Evolutionary conservation across 1,139 yeast species (phyloP).

Genomic region (Kodamaea plutei): DNA sequence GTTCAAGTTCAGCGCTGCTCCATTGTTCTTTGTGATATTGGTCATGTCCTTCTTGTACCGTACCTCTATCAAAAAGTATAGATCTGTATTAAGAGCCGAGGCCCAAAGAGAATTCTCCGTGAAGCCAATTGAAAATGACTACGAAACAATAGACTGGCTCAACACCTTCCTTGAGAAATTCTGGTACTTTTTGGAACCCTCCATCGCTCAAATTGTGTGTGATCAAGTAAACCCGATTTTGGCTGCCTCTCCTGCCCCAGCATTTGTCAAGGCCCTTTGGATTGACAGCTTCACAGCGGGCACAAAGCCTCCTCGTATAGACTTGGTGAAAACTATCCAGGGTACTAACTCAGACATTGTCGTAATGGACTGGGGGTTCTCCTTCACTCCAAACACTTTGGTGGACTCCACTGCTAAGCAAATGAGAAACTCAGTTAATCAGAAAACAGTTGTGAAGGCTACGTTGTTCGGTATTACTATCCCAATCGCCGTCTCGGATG

Average conservation of each 20-base stretch:
- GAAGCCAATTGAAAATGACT: slow-evolving; percentile 76
- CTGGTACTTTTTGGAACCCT: slow-evolving; percentile 89
- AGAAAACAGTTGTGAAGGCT: slow-evolving; percentile 66
- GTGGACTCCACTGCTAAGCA: slow-evolving; percentile 84
- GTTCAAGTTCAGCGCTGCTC: slow-evolving; percentile 72
- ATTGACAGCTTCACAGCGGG: slow-evolving; percentile 88
- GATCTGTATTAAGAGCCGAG: slow-evolving; percentile 68
- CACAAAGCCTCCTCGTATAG: slow-evolving; percentile 91
- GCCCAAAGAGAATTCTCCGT: slow-evolving; percentile 85
- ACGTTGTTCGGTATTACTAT: slow-evolving; percentile 62
- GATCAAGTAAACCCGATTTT: slow-evolving; percentile 80
- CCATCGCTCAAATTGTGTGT: slow-evolving; percentile 80
- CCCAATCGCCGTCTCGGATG: slow-evolving; percentile 59
- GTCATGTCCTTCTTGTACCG: slow-evolving; percentile 67
- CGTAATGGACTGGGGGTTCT: slow-evolving; percentile 92
- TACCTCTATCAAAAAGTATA: slow-evolving; percentile 75
- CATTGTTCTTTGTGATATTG: slow-evolving; percentile 68
- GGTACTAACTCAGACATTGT: slow-evolving; percentile 88
- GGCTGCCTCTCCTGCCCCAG: slow-evolving; percentile 75
- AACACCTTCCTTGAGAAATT: slow-evolving; percentile 83
- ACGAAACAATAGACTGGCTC: slow-evolving; percentile 93
- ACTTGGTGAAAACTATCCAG: slow-evolving; percentile 79
- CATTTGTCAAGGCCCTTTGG: slow-evolving; percentile 77
- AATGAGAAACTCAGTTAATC: slow-evolving; percentile 76
- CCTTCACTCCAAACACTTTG: slow-evolving; percentile 86